These are phyloP conservation scores for Pseudopithomyces chartarum DNA, from an alignment of 2,329 filamentous ascomycete genomes.

Conservation along the genomic window DNA sequence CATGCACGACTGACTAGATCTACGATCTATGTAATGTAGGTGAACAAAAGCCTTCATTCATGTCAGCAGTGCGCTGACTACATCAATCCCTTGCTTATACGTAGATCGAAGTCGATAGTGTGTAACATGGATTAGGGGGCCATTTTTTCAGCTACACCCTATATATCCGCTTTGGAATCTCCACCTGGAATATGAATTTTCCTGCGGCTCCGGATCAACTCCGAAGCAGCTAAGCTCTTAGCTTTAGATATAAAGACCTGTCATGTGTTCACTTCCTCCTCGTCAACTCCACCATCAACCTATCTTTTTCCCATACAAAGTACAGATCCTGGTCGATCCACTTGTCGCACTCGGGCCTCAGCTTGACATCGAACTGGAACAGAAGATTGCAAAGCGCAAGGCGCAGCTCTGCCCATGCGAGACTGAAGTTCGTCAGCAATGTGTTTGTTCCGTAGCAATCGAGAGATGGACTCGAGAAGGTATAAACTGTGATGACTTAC, in stretches of 20 bases:
- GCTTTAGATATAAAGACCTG: not conserved
- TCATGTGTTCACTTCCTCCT: not conserved
- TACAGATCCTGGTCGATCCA: slow-evolving; percentile 5
- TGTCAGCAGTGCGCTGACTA: too few relatives aligned
- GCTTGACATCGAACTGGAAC: slow-evolving; percentile 44
- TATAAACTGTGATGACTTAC: not conserved
- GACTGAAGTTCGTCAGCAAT: not conserved
- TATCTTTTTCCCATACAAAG: slow-evolving; percentile 6
- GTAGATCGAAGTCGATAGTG: too few relatives aligned
- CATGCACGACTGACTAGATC: too few relatives aligned
- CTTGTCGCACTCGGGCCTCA: slow-evolving; percentile 6
- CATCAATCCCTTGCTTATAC: too few relatives aligned
- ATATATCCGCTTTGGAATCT: too few relatives aligned
- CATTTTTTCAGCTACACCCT: too few relatives aligned
- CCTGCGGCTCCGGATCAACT: too few relatives aligned
- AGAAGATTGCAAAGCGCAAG: slow-evolving; percentile 45
- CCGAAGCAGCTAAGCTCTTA: too few relatives aligned
- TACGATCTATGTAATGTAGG: too few relatives aligned
- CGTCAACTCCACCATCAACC: not conserved
- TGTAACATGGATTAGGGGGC: too few relatives aligned
- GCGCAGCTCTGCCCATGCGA: slow-evolving; percentile 46
- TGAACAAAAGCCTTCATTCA: too few relatives aligned
- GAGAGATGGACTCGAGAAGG: not conserved
- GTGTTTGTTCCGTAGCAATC: not conserved
- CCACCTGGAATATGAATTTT: too few relatives aligned